Percentiles rank a stretch among this genome's conserved stretches.
These are phyloP conservation scores for Cutaneotrichosporon dermatis DNA, from an alignment of 1,284 basidiomycete genomes.

Conservation along the genomic window DNA sequence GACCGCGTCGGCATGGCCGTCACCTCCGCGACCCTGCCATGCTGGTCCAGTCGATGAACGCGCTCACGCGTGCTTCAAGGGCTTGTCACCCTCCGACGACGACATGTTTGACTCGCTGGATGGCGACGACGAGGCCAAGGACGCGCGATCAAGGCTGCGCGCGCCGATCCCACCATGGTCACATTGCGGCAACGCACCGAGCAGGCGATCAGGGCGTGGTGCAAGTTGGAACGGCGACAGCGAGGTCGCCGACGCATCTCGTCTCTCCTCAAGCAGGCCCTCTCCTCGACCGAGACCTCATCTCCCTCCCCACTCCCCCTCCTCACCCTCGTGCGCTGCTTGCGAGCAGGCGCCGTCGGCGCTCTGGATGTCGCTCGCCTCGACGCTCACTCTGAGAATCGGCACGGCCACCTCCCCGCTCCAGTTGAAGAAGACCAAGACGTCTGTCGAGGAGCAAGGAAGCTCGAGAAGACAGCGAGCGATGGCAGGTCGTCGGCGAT, in stretches of 20 bases:
- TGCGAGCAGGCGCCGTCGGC: conserved; percentile 68
- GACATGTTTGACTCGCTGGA: conserved; percentile 55
- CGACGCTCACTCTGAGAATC: conserved; percentile 70
- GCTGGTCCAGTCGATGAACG: conserved; percentile 61
- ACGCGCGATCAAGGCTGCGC: conserved; percentile 54
- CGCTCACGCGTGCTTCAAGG: conserved; percentile 77
- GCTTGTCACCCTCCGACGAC: conserved; percentile 71
- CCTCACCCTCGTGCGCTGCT: conserved; percentile 69
- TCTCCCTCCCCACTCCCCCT: conserved; percentile 75
- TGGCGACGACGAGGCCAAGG: conserved; percentile 50
- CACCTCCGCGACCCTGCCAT: conserved; percentile 43
- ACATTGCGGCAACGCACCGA: conserved; percentile 63
- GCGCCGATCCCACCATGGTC: conserved; percentile 63
- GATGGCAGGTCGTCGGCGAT: conserved; percentile 41
- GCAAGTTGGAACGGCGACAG: conserved; percentile 73
- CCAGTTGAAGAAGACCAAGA: conserved; percentile 34
- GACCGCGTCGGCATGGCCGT: conserved; percentile 63
- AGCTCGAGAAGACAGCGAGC: conserved; percentile 24
- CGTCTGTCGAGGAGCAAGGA: conserved; percentile 24
- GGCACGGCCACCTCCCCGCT: conserved; percentile 58
- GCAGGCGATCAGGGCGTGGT: conserved; percentile 59
- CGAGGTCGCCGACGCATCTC: conserved; percentile 58
- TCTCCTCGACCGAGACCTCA: conserved; percentile 56
- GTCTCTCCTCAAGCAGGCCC: conserved; percentile 37
- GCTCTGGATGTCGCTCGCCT: conserved; percentile 74